Conservation (phyloP, 2,329 filamentous ascomycete genomes). For the Claviceps monticola region DNA sequence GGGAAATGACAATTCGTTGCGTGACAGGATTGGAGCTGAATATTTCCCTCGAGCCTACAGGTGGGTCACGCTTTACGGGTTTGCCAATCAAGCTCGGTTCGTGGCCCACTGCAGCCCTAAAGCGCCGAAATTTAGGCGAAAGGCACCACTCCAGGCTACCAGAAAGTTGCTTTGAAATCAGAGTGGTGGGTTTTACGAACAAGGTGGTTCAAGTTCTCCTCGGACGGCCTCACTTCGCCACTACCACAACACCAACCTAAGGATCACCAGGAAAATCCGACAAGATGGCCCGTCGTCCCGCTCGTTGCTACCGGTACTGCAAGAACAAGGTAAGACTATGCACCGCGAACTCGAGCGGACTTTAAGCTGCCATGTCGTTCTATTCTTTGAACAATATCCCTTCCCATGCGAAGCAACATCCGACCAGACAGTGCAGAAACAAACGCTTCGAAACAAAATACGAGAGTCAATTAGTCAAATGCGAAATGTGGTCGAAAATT, state of each 20-base stretch:
- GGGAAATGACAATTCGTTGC: neutral
- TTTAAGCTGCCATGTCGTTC: neutral
- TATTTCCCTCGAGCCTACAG: neutral
- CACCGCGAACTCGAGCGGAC: constrained; percentile 5
- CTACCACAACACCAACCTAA: constrained; percentile 21
- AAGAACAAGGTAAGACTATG: constrained; percentile 89
- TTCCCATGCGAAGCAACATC: neutral
- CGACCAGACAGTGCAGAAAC: neutral
- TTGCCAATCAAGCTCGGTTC: neutral
- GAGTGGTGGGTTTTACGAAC: constrained; percentile 18
- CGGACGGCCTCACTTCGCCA: constrained; percentile 17
- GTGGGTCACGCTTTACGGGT: neutral
- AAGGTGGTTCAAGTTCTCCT: constrained; percentile 15
- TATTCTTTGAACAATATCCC: neutral
- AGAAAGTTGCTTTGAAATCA: constrained; percentile 42
- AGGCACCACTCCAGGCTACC: constrained; percentile 15
- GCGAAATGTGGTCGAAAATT: neutral
- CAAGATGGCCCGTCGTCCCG: constrained; percentile 98
- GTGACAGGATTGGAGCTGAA: neutral
- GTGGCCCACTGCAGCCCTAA: constrained; percentile 22
- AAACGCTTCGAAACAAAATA: neutral
- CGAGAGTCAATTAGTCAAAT: neutral
- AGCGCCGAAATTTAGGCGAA: constrained; percentile 24
- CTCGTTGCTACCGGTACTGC: constrained; percentile 99
- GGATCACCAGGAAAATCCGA: constrained; percentile 39